Percentiles rank a stretch among this genome's conserved stretches.
Evolutionary conservation across 768 basidiomycete genomes (phyloP).

Genomic region (Mrakia hoshinonis): DNA sequence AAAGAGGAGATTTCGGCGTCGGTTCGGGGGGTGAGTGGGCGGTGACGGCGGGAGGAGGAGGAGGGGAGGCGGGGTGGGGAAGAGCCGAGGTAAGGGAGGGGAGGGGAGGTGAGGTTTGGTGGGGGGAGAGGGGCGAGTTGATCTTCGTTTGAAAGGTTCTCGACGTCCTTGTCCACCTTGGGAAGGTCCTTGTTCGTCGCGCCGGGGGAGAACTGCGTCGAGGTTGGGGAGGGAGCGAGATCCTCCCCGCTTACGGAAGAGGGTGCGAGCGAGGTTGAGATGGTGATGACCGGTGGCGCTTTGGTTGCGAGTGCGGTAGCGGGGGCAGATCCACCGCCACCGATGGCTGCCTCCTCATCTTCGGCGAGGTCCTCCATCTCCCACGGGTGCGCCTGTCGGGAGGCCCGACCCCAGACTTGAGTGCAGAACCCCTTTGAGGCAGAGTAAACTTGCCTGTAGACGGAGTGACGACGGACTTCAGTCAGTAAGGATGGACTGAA

Average conservation of each 20-base stretch:
- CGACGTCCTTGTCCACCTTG: background rate
- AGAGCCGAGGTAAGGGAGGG: too few relatives aligned
- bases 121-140: background rate
- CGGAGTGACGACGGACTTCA: background rate
- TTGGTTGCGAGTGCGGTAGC: background rate
- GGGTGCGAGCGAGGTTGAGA: background rate
- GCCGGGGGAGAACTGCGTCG: background rate
- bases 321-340: background rate
- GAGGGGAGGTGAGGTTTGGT: too few relatives aligned
- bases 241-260: background rate
- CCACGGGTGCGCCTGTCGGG: background rate
- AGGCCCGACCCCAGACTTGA: background rate
- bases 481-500: background rate
- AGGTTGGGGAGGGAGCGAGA: background rate
- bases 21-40: background rate
- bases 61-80: too few relatives aligned
- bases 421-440: constrained; percentile 1
- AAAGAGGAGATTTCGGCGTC: background rate
- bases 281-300: background rate
- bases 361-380: constrained; percentile 1
- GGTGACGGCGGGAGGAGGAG: background rate
- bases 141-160: background rate
- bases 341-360: constrained; percentile 9
- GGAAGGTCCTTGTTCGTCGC: background rate
- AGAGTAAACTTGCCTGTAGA: background rate